A percentile compares a stretch with the other conserved stretches of the same genome.
These are phyloP conservation scores for Fagopyrum homotropicum DNA, from an alignment of 148 eudicot species.

Conservation along the genomic window DNA sequence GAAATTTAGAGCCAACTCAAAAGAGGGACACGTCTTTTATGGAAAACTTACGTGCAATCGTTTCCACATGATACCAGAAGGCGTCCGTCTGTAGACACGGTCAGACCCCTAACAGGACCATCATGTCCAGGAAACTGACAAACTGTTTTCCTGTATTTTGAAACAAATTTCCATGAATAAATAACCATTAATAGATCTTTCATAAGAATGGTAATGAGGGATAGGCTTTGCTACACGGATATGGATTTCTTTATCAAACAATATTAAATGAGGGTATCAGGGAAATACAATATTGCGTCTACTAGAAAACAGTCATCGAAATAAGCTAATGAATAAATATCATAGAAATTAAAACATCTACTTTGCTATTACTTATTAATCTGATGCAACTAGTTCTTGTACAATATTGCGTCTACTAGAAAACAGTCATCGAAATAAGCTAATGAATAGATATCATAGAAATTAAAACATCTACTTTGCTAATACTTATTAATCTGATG, in stretches of 20 bases:
- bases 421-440: not conserved
- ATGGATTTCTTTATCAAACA: not conserved
- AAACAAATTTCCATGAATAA: not conserved
- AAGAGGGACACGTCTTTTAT: not conserved
- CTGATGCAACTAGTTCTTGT: not conserved
- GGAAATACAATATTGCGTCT: not conserved
- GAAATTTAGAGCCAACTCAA: not conserved
- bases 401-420: not conserved
- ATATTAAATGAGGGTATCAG: not conserved
- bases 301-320: not conserved
- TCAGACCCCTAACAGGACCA: conserved; percentile 74
- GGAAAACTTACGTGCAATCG: conserved; percentile 77
- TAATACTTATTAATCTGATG: not conserved
- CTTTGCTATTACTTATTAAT: not conserved
- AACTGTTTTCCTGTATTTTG: conserved; percentile 54
- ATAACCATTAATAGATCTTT: not conserved
- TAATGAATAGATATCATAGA: not conserved
- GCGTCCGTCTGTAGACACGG: conserved; percentile 83
- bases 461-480: not conserved
- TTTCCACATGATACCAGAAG: conserved; percentile 89
- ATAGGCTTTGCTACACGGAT: not conserved
- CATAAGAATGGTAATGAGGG: not conserved
- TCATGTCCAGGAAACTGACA: conserved; percentile 86
- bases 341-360: not conserved
- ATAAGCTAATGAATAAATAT: not conserved